A percentile compares a stretch with the other conserved stretches of the same genome.
Evolutionary conservation across 2,329 filamentous ascomycete genomes (phyloP).

Genomic region (Pseudogymnoascus verrucosus): DNA sequence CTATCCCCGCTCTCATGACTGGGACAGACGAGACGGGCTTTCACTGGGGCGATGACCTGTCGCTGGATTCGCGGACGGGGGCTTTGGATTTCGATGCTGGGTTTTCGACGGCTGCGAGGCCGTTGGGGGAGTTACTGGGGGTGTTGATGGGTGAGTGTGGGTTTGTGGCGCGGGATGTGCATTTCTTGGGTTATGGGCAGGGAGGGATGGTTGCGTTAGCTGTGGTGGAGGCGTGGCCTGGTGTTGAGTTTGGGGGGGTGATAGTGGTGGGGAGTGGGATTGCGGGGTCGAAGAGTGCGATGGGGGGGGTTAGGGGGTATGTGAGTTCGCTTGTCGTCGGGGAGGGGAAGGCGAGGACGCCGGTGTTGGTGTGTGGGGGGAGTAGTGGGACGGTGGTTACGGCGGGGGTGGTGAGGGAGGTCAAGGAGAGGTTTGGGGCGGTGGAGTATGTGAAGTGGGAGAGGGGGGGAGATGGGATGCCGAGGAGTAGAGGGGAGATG

Average conservation of each 20-base stretch:
- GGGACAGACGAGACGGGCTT: constrained; percentile 31
- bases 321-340: constrained; percentile 30
- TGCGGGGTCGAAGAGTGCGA: constrained; percentile 43
- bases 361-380: constrained; percentile 54
- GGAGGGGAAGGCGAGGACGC: constrained; percentile 51
- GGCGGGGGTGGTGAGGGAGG: constrained; percentile 51
- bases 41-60: constrained; percentile 53
- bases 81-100: constrained; percentile 47
- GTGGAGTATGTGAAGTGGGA: constrained; percentile 63
- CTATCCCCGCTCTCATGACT: constrained; percentile 45
- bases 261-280: constrained; percentile 56
- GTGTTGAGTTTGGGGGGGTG: constrained; percentile 45
- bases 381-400: constrained; percentile 47
- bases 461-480: constrained; percentile 71
- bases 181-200: constrained; percentile 49
- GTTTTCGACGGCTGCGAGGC: constrained; percentile 34
- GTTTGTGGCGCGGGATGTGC: constrained; percentile 40
- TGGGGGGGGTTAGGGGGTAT: constrained; percentile 11
- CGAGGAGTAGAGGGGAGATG: constrained; percentile 75
- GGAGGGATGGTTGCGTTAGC: constrained; percentile 47
- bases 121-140: constrained; percentile 38
- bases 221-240: constrained; percentile 22
- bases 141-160: constrained; percentile 40
- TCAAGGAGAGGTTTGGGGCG: constrained; percentile 58
- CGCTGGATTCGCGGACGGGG: constrained; percentile 44